Evolutionary conservation across 2,329 filamentous ascomycete genomes (phyloP), one percentile per base, ranked within the genome.

Genomic region (Pseudocercospora crystallina): DNA sequence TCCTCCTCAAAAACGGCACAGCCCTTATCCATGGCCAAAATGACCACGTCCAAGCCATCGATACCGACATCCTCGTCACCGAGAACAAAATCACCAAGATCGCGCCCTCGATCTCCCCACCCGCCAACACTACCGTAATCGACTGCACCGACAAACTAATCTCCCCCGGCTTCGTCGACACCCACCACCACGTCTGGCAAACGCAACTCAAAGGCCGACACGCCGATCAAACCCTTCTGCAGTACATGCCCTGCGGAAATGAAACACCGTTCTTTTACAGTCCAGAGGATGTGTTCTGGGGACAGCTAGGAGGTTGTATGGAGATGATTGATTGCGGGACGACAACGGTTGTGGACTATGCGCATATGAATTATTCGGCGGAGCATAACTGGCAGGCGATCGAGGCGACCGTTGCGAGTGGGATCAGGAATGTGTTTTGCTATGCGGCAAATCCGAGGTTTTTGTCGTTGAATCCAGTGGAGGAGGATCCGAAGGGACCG

Each of bases 111-210:
- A 26, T 26, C 20, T 26, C 20, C 7, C 20, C 20, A 7, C 20
- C 20, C 20, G 3, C 20, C 20, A 26, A 26, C 3, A 26, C 3
- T 26, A 26, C 20, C 20, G 20, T 76, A 3, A 64, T 78, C 20
- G 71, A 78, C 53, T 75, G 71, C 41, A 60, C 61, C 0, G 64
- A 60, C 55, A 73, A 71, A 51, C 65, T 75, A 15, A 58, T 75
- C 33, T 71, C 65, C 2, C 71, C 73, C 0, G 73, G 73, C 2
- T 75, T 76, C 56, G 63, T 76, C 40, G 71, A 74, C 54, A 73
- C 72, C 1, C 73, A 75, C 43, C 69, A 72, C 38, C 75, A 78
- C 60, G 58, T 74, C 7, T 78, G 74, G 74, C 73, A 77, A 56
- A 71, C 70, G 0, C 65, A 71, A 48, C 59, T 73, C 11, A 71